Base-by-base conservation (phyloP, 2,329 filamentous ascomycete species). In the Apiospora phragmitis region DNA sequence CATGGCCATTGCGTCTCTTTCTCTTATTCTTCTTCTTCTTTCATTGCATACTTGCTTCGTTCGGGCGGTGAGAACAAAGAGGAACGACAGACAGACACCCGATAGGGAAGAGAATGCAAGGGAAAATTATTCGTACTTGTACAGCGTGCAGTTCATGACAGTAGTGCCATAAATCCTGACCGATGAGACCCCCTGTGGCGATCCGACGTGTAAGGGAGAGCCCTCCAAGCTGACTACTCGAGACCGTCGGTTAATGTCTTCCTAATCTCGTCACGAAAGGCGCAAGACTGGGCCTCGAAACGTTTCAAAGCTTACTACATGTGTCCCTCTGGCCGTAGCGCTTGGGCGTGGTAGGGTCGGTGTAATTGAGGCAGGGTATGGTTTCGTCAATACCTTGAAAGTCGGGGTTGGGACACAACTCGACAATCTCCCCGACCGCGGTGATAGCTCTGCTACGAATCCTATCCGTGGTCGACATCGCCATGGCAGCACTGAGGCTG, bases 61-160 rank as follows among this genome's bases (percentile, higher is more conserved):
- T 9, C 6, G 43, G 18, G 43, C 1, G 43, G 2, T 3, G 43
- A n/a, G 18, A 3, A 18, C 6, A 8, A 2, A n/a, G 6, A 6
- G 9, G 38, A 41, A 41, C 1, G 18, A 8, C 6, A 45, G n/a
- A n/a, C n/a, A 8, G 18, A 8, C 6, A 18, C 16, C 7, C 18
- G 3, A 18, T 3, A 35, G 2, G 12, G 11, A 4, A 59, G 29
- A 16, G 9, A 5, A 43, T 41, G 11, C 59, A 43, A 43, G 6
- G 18, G 21, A 45, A 45, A 45, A 29, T 2, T 8, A 8, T n/a
- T 68, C 70, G 18, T 51, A 71, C 70, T 68, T 71, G 65, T 71
- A 71, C 16, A 71, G 68, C 16, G 70, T 71, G 35, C 70, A 71
- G 26, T 71, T 71, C 70, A 71, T 35, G 4, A n/a, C n/a, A n/a